A percentile compares a stretch with the other conserved stretches of the same genome.
Conservation (phyloP, 441 rosid species). For the Theobroma grandiflorum region DNA sequence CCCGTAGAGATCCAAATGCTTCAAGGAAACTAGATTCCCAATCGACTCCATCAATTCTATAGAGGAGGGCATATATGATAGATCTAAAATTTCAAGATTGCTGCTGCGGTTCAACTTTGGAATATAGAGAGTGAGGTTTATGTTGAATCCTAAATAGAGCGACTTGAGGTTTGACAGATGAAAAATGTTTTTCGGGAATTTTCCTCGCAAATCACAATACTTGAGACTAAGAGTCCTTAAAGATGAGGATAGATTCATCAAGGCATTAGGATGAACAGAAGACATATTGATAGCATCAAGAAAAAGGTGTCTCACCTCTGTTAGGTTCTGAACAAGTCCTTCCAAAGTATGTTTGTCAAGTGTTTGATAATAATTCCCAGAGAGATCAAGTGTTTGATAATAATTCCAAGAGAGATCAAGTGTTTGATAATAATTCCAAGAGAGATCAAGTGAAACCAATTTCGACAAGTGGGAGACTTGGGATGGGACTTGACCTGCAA, state of each 20-base stretch:
- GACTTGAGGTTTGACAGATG: slow-evolving; percentile 27
- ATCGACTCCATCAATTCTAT: not conserved
- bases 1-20: not conserved
- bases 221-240: not conserved
- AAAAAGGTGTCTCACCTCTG: too few species aligned
- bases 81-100: slow-evolving; percentile 22
- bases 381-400: too few species aligned
- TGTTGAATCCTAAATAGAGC: not conserved
- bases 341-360: too few species aligned
- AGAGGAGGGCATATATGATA: slow-evolving; percentile 2
- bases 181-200: not conserved
- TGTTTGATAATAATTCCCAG: too few species aligned
- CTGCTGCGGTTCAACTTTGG: slow-evolving; percentile 34
- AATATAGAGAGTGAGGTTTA: slow-evolving; percentile 3
- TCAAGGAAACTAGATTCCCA: slow-evolving; percentile 22
- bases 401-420: too few species aligned
- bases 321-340: too few species aligned
- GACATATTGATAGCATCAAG: too few species aligned
- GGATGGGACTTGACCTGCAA: not conserved
- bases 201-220: not conserved
- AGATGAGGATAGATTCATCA: slow-evolving; percentile 25
- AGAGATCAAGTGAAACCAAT: too few species aligned
- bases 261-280: too few species aligned
- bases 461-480: not conserved
- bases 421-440: too few species aligned